Evolutionary conservation across 768 basidiomycete genomes (phyloP).

Genomic region (Pleurotus pulmonarius): DNA sequence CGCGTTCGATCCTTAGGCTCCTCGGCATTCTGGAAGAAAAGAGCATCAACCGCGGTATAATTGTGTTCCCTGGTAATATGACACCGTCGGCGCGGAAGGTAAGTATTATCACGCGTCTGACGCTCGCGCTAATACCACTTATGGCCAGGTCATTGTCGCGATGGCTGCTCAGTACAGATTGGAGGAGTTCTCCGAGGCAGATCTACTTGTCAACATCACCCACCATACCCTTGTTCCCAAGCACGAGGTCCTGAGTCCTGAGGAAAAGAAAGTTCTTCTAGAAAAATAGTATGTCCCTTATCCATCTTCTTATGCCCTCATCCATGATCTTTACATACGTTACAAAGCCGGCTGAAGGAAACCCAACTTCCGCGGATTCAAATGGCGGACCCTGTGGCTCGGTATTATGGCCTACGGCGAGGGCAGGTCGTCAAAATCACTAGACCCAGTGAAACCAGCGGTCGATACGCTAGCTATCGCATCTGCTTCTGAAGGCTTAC

Average conservation of each 20-base stretch:
- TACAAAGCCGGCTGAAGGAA: conserved; percentile 86
- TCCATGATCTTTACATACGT: conserved; percentile 5
- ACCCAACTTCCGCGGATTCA: conserved; percentile 98
- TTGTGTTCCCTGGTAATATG: conserved; percentile 95
- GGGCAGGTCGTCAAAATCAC: conserved; percentile 99
- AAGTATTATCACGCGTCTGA: conserved; percentile 13
- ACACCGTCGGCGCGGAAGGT: conserved; percentile 96
- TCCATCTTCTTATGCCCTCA: conserved; percentile 9
- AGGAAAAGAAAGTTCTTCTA: conserved; percentile 84
- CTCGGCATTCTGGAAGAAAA: conserved; percentile 90
- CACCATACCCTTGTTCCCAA: conserved; percentile 93
- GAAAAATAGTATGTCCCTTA: conserved; percentile 81
- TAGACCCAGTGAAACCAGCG: conserved; percentile 93
- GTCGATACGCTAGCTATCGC: conserved; percentile 89
- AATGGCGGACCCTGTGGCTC: conserved; percentile 93
- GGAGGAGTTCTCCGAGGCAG: conserved; percentile 96
- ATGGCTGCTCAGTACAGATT: conserved; percentile 85
- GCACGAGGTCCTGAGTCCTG: conserved; percentile 81
- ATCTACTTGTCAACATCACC: conserved; percentile 95
- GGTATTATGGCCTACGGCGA: conserved; percentile 93
- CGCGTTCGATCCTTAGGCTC: conserved; percentile 46
- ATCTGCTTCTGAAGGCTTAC: conserved; percentile 65
- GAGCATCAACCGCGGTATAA: conserved; percentile 84
- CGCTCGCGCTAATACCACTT: background rate
- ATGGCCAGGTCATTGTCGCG: conserved; percentile 78